A percentile compares a stretch with the other conserved stretches of the same genome.
phyloP scores from a whole-genome alignment of 1,284 basidiomycete genomes.

The Tylopilus sp. region DNA sequence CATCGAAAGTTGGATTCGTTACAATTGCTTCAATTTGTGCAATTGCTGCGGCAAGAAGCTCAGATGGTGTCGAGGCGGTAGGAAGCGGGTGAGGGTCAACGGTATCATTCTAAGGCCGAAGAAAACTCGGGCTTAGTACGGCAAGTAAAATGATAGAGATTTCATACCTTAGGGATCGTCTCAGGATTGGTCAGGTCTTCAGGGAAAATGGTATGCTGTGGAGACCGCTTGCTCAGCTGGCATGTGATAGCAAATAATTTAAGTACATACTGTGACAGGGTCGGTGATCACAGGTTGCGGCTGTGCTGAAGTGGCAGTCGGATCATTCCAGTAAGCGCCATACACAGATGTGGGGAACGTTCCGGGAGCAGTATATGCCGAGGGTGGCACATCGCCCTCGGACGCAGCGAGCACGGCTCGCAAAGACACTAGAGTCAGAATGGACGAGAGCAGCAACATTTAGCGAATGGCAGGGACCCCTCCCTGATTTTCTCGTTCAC shows the following conservation, averaged over 20 bases:
- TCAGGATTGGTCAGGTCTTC: conserved; percentile 67
- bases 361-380: conserved; percentile 67
- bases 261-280: conserved; percentile 61
- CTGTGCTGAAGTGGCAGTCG: conserved; percentile 73
- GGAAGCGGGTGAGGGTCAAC: conserved; percentile 70
- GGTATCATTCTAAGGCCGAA: conserved; percentile 55
- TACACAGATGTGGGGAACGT: conserved; percentile 69
- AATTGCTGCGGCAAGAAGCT: conserved; percentile 59
- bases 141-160: neutral
- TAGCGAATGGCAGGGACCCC: neutral
- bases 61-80: conserved; percentile 51
- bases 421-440: neutral
- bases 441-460: conserved; percentile 1
- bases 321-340: conserved; percentile 71
- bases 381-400: neutral
- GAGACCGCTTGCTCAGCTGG: neutral
- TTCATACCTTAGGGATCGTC: conserved; percentile 55
- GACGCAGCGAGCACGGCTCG: conserved; percentile 5
- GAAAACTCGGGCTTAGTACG: too few relatives aligned
- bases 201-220: conserved; percentile 62
- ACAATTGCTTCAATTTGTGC: conserved; percentile 63
- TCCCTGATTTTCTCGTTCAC: neutral
- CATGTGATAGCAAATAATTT: neutral
- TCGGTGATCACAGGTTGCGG: conserved; percentile 78
- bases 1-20: conserved; percentile 57